A percentile compares a stretch with the other conserved stretches of the same genome.
These are phyloP conservation scores for Stagonosporopsis cucurbitacearum DNA, from an alignment of 2,329 filamentous ascomycete species.

Conservation along the genomic window DNA sequence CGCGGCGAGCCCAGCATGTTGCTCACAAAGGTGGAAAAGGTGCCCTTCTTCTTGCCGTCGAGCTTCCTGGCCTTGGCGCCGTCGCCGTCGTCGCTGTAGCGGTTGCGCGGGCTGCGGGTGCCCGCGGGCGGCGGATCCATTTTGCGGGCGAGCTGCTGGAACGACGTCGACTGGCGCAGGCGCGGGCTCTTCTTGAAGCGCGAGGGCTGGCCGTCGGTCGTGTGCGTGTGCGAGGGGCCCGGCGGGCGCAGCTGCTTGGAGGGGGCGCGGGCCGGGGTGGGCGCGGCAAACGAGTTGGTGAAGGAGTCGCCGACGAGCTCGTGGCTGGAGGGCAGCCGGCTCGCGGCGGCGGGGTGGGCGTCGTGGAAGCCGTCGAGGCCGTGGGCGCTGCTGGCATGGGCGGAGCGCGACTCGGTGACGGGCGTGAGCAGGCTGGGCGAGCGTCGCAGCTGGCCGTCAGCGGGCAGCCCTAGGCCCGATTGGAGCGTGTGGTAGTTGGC, in stretches of 20 bases:
- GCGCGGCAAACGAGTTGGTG: constrained; percentile 8
- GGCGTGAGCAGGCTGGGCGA: constrained; percentile 28
- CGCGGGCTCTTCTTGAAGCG: constrained; percentile 34
- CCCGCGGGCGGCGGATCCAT: constrained; percentile 53
- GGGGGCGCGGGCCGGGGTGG: constrained; percentile 24
- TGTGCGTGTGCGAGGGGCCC: constrained; percentile 38
- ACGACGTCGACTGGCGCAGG: constrained; percentile 52
- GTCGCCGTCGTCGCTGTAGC: constrained; percentile 49
- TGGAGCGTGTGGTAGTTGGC: constrained; percentile 8
- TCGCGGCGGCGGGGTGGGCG: constrained; percentile 1
- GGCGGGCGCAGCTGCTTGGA: constrained; percentile 30
- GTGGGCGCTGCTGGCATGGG: constrained; percentile 15
- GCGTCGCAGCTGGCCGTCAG: constrained; percentile 17
- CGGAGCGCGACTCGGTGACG: constrained; percentile 25
- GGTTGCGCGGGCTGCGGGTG: constrained; percentile 47
- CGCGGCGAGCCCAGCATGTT: constrained; percentile 69
- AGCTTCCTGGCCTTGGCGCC: constrained; percentile 37
- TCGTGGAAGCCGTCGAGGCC: constrained; percentile 16
- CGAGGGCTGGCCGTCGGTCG: constrained; percentile 30
- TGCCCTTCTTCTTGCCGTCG: constrained; percentile 51
- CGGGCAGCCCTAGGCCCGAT: constrained; percentile 21
- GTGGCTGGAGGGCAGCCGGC: constrained; percentile 11
- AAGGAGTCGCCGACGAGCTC: constrained; percentile 17
- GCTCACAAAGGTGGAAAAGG: constrained; percentile 50
- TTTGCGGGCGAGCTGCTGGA: constrained; percentile 51